Base-by-base conservation (phyloP, 2,329 filamentous ascomycete genomes). In the Remersonia thermophila region DNA sequence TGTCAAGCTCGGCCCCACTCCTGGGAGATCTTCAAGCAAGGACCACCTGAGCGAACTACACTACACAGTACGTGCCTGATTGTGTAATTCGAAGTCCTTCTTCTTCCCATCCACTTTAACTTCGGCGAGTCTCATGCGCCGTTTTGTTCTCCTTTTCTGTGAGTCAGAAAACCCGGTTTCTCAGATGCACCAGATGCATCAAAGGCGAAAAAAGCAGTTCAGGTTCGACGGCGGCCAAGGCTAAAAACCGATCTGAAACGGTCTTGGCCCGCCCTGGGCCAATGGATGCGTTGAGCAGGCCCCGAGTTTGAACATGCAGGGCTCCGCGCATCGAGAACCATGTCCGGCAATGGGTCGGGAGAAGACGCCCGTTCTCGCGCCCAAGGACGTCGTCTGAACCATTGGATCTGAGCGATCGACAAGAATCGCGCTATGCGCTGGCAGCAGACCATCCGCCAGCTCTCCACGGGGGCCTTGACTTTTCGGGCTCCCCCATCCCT, bases 171-270 rank as follows among this genome's bases (percentile, higher is more conserved):
- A n/a, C n/a, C n/a, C n/a, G n/a, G n/a, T n/a, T n/a, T n/a, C n/a
- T n/a, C n/a, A n/a, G n/a, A n/a, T n/a, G n/a, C n/a, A n/a, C n/a
- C n/a, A n/a, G n/a, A n/a, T n/a, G n/a, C n/a, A n/a, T 33, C 23
- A 12, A n/a, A 11, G 32, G 28, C 12, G 29, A 29, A 36, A 10
- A 31, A 10, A n/a, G 14, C 15, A 33, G 28, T 25, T 23, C 13
- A 28, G 9, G n/a, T n/a, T 23, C 28, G 28, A 17, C 43, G 38
- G 30, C 44, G 38, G 34, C 39, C 40, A 44, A 47, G 48, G 41
- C 47, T 47, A 49, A 45, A 41, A 38, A 15, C 30, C n/a, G n/a
- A n/a, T n/a, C 45, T 52, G 51, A 53, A 51, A 53, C 51, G 31
- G 32, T 20, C 41, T 36, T 43, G 39, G 43, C 37, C 38, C 33